Conservation (phyloP, 768 basidiomycete genomes). For the Panaeolus papilionaceus region DNA sequence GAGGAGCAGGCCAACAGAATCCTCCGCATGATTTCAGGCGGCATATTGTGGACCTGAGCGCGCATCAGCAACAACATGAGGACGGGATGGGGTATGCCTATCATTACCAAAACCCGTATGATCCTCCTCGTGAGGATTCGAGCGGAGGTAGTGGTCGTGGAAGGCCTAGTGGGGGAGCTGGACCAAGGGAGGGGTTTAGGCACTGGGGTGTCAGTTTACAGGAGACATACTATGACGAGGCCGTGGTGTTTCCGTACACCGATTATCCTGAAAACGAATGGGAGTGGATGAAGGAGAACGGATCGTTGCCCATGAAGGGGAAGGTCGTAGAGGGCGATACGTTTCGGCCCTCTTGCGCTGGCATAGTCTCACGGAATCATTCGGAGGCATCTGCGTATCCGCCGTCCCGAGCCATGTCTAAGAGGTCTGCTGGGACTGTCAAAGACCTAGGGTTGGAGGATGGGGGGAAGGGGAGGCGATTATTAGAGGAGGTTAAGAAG, state of each 20-base stretch:
- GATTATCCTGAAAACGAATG: slow-evolving; percentile 5
- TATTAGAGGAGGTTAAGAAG: slow-evolving; percentile 45
- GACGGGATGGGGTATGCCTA: background rate
- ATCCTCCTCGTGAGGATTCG: background rate
- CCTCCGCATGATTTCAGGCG: slow-evolving; percentile 4
- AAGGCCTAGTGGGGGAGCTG: background rate
- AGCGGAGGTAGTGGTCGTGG: background rate
- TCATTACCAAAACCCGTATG: background rate
- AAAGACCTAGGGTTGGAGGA: slow-evolving; percentile 2
- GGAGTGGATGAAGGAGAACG: slow-evolving; percentile 11
- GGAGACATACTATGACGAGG: slow-evolving; percentile 6
- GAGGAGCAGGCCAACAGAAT: background rate
- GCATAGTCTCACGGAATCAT: background rate
- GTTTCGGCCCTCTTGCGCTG: background rate
- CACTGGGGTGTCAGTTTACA: slow-evolving; percentile 4
- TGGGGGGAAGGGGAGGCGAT: background rate
- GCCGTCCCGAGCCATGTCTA: slow-evolving; percentile 1
- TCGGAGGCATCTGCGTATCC: slow-evolving; percentile 1
- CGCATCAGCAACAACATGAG: background rate
- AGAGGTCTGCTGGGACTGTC: slow-evolving; percentile 5
- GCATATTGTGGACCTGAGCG: slow-evolving; percentile 4
- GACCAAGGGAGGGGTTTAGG: slow-evolving; percentile 1
- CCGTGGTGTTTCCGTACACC: background rate
- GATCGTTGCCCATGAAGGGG: background rate
- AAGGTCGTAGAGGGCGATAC: background rate